Evolutionary conservation across 1,284 basidiomycete genomes (phyloP).

Genomic region (Stygiomarasmius scandens): DNA sequence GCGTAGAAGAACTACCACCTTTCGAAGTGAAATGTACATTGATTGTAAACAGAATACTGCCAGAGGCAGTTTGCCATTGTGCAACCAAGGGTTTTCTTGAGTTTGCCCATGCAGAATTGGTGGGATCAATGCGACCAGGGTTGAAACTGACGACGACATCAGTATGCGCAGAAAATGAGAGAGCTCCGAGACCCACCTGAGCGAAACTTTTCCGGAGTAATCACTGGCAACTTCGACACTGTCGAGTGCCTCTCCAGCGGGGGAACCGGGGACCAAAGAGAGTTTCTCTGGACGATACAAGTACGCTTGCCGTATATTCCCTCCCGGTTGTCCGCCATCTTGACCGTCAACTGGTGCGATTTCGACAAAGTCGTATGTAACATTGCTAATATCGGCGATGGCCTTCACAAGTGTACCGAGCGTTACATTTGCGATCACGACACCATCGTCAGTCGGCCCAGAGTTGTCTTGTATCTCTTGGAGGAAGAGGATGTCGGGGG

Average conservation of each 20-base stretch:
- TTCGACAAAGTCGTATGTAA: slow-evolving; percentile 52
- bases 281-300: slow-evolving; percentile 56
- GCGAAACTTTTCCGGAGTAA: slow-evolving; percentile 37
- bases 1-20: slow-evolving; percentile 53
- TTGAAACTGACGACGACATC: slow-evolving; percentile 46
- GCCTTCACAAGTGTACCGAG: slow-evolving; percentile 52
- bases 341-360: slow-evolving; percentile 55
- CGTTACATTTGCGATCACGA: slow-evolving; percentile 57
- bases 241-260: slow-evolving; percentile 51
- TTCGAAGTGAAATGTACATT: slow-evolving; percentile 67
- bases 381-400: slow-evolving; percentile 47
- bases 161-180: neutral
- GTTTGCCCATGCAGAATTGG: slow-evolving; percentile 55
- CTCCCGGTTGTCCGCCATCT: slow-evolving; percentile 67
- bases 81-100: slow-evolving; percentile 67
- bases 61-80: slow-evolving; percentile 52
- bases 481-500: slow-evolving; percentile 64
- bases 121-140: slow-evolving; percentile 65
- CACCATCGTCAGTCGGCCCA: slow-evolving; percentile 57
- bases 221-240: slow-evolving; percentile 40
- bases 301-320: slow-evolving; percentile 66
- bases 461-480: slow-evolving; percentile 72
- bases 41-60: slow-evolving; percentile 56
- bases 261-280: slow-evolving; percentile 50
- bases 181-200: slow-evolving; percentile 43